phyloP scores from a whole-genome alignment of 257 asterid species.

The Cynanchum wilfordii region DNA sequence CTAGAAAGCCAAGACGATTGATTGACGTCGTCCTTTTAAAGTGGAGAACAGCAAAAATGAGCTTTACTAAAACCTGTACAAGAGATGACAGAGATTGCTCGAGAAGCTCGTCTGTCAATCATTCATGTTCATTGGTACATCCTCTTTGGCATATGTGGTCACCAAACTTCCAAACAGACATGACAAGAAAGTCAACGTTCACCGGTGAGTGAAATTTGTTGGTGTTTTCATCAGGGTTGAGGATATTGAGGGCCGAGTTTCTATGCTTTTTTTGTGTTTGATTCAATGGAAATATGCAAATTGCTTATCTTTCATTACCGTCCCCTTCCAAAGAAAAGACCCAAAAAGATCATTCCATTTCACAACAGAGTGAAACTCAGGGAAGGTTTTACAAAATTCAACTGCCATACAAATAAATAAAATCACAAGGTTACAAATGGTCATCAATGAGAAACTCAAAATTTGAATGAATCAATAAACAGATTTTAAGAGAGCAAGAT shows the following conservation, averaged over 20 bases:
- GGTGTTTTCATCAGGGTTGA: too few species aligned
- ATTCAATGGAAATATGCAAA: neutral
- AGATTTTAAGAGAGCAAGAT: constrained; percentile 67
- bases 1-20: neutral
- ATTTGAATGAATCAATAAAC: constrained; percentile 35
- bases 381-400: neutral
- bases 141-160: neutral
- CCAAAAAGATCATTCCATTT: neutral
- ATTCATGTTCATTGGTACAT: neutral
- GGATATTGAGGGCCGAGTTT: neutral
- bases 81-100: neutral
- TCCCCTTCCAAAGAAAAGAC: neutral
- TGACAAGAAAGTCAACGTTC: neutral
- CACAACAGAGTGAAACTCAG: neutral
- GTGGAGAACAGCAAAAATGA: neutral
- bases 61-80: neutral
- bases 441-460: constrained; percentile 19
- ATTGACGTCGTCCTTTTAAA: neutral
- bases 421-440: constrained; percentile 4
- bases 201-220: neutral
- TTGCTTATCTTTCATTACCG: neutral
- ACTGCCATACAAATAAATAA: neutral
- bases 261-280: neutral
- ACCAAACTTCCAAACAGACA: neutral
- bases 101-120: neutral